Conservation (phyloP, 129 eudicot genomes). For the Scalesia atractyloides region DNA sequence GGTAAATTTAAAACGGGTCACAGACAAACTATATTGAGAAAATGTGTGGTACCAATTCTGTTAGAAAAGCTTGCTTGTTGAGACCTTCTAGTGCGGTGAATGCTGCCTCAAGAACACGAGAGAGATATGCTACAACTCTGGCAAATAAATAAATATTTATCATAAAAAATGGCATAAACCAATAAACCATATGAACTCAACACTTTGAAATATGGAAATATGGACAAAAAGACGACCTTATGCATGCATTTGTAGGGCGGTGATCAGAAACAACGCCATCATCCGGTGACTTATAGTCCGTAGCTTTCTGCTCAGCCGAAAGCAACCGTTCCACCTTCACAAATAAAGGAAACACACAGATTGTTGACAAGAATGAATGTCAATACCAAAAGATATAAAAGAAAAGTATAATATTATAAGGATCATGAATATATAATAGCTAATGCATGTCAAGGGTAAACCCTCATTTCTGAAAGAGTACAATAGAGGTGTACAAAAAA, state of each 20-base stretch:
- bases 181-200: neutral
- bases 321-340: constrained; percentile 88
- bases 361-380: too few relatives aligned
- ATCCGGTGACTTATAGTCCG: constrained; percentile 97
- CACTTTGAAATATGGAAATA: neutral
- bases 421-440: constrained; percentile 16
- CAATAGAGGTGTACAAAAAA: too few relatives aligned
- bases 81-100: constrained; percentile 97
- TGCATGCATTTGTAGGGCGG: constrained; percentile 96
- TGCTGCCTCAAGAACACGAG: constrained; percentile 98
- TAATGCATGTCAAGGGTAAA: too few relatives aligned
- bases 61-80: constrained; percentile 89
- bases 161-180: neutral
- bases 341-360: too few relatives aligned
- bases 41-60: constrained; percentile 72
- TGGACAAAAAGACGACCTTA: constrained; percentile 47
- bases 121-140: constrained; percentile 96
- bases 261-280: constrained; percentile 97
- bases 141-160: constrained; percentile 7
- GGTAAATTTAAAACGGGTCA: neutral
- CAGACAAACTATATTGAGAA: neutral
- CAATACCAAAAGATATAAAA: neutral
- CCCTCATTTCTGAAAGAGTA: too few relatives aligned
- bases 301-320: constrained; percentile 94
- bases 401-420: neutral